Evolutionary conservation across 306 rosid species (phyloP), one percentile per base, ranked within the genome.

Genomic region (Cercis canadensis): DNA sequence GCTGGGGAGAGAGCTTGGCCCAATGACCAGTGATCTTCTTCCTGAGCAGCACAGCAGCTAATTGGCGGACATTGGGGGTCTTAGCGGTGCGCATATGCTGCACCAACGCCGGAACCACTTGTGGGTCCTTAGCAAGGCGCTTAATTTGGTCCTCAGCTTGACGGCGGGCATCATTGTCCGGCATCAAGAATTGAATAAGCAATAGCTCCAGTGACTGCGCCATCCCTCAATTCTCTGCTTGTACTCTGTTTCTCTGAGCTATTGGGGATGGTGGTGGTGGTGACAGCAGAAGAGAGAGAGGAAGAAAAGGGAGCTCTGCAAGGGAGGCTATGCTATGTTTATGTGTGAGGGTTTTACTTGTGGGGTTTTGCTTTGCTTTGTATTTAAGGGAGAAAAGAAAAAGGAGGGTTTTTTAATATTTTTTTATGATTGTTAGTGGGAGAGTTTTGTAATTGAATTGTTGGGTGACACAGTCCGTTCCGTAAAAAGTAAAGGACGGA

Each of bases 11-110:
- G 60, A 95, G 97, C 81, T 95, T 95, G 60, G 99, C 87, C 99
- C 96, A 95, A 60, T 95, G 99, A 9, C 96, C 97, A 3, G 96
- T 91, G 96, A 95, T 95, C 86, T 89, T 95, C 86, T 95, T 94
- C 62, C 97, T 89, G 84, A 94, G 96, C 62, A 94, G 87, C 10
- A 94, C 96, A 29, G 97, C 99, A 39, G 99, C 90, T 18, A 94
- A 82, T 52, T 94, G 99, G 56, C 99, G 90, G 34, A 94, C 99
- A 18, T 94, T 94, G 64, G 99, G 99, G 69, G 97, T 91, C 78
- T 94, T 94, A 53, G 96, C 99, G 5, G 97, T 94, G 81, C 96
- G 96, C 11, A 94, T 79, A 62, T 94, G 99, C 61, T 91, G 99
- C 11, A 91, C 84, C 33, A 91, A 72, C 21, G 99, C 96, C 15